Conservation (phyloP, 1,139 yeast genomes). For the Candida sanyaensis region DNA sequence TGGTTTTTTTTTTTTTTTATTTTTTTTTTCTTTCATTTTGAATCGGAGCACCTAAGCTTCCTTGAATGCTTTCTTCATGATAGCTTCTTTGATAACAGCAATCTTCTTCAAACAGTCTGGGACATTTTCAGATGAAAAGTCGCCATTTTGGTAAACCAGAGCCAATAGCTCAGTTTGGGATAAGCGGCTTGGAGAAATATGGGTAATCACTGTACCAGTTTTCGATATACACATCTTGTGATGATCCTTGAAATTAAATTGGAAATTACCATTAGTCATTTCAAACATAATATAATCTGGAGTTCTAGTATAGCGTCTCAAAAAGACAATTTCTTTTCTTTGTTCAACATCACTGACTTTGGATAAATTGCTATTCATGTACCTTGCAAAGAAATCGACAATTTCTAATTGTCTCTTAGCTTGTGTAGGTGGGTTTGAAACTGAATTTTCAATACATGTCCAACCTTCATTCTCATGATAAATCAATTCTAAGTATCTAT, state of each 20-base stretch:
- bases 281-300: slow-evolving; percentile 88
- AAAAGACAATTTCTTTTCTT: slow-evolving; percentile 64
- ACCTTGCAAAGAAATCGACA: slow-evolving; percentile 80
- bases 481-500: slow-evolving; percentile 62
- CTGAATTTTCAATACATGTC: slow-evolving; percentile 66
- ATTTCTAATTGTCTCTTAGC: slow-evolving; percentile 75
- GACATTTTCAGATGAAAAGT: slow-evolving; percentile 54
- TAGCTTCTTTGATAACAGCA: slow-evolving; percentile 39
- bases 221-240: slow-evolving; percentile 82
- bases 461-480: slow-evolving; percentile 69
- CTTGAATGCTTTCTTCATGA: slow-evolving; percentile 42
- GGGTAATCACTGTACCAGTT: slow-evolving; percentile 74
- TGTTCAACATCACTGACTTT: slow-evolving; percentile 67
- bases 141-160: slow-evolving; percentile 60
- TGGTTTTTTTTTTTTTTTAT: too few relatives aligned
- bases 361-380: slow-evolving; percentile 79
- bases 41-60: slow-evolving; percentile 15
- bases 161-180: slow-evolving; percentile 70
- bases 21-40: not conserved
- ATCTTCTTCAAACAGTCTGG: slow-evolving; percentile 54
- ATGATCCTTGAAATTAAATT: slow-evolving; percentile 94
- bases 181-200: slow-evolving; percentile 75
- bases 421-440: slow-evolving; percentile 57
- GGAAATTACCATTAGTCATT: slow-evolving; percentile 88
- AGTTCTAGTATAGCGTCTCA: slow-evolving; percentile 80